Evolutionary conservation across 352 stramenopile species (phyloP), one percentile per base, ranked within the genome.

Genomic region (Pythium grandisporangium): DNA sequence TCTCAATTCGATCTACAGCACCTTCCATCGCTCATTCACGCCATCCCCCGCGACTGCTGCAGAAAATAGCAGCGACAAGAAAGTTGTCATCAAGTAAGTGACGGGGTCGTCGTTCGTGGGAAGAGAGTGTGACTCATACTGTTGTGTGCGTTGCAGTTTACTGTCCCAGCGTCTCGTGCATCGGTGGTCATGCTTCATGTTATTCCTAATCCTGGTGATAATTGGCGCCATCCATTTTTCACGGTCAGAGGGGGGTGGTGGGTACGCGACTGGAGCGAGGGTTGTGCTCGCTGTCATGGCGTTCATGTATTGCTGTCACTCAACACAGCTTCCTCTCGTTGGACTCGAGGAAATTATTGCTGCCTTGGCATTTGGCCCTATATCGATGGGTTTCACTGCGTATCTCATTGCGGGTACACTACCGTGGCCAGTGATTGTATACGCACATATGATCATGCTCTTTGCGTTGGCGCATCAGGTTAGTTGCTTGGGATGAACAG

Each of bases 11-110:
- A 58, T 87, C 22, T 87, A 86, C 61, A 66, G 56, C 60, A 84
- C 74, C 3, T 85, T 87, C 45, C 73, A 83, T 26, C 70, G 73
- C 19, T 53, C 69, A 3, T 63, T 90, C 30, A 51, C 68, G 32
- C 60, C 63, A 3, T 42, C 61, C 37, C 49, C 51, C 22, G 30
- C 51, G n/a, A 51, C 48, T 22, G 37, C 51, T 45, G 70, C 56
- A 24, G 26, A 21, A 22, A 19, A 38, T 45, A 19, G 52, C 37
- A 16, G 27, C 27, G 48, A 81, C 49, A 56, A 78, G 46, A 53
- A 63, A 20, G 78, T 85, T 41, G 57, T 84, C 25, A 73, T 88
- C 48, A 88, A 88, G 71, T 84, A 53, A 14, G 6, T n/a, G n/a
- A n/a, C n/a, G n/a, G n/a, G n/a, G n/a, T n/a, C n/a, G n/a, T n/a